These are phyloP conservation scores for Solanum rostratum DNA, from an alignment of 257 asterid species.

Conservation along the genomic window DNA sequence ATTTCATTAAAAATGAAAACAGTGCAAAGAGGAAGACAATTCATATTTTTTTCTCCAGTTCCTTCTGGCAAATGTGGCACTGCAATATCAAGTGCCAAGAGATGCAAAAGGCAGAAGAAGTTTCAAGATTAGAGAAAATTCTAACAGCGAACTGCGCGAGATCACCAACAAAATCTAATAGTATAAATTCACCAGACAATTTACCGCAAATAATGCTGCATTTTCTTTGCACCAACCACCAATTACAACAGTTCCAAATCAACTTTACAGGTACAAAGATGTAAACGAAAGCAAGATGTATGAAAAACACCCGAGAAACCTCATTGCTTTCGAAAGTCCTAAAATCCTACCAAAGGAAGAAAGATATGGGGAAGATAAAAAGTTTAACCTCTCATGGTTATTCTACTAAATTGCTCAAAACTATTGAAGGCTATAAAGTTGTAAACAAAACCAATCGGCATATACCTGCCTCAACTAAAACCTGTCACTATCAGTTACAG, in stretches of 20 bases:
- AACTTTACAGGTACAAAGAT: conserved; percentile 44
- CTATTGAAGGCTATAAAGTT: background rate
- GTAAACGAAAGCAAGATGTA: conserved; percentile 3
- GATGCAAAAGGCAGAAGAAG: background rate
- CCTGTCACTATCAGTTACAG: conserved; percentile 34
- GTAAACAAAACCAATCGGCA: conserved; percentile 26
- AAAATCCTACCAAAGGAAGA: conserved; percentile 1
- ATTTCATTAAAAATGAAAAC: background rate
- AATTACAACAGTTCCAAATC: conserved; percentile 41
- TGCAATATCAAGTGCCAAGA: background rate
- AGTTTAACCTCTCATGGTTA: conserved; percentile 14
- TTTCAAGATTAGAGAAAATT: background rate
- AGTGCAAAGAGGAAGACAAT: background rate
- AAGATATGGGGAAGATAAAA: conserved; percentile 16
- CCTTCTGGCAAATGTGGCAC: background rate
- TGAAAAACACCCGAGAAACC: conserved; percentile 17
- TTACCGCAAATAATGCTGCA: background rate
- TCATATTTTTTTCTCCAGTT: background rate
- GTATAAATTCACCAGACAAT: background rate
- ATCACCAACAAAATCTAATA: background rate
- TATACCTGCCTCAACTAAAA: conserved; percentile 27
- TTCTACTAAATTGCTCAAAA: conserved; percentile 4
- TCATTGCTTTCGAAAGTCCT: conserved; percentile 23
- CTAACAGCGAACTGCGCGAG: background rate
- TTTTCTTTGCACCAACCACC: conserved; percentile 30